phyloP scores from a whole-genome alignment of 2,329 filamentous ascomycete species.

The Penicillium nordicum region DNA sequence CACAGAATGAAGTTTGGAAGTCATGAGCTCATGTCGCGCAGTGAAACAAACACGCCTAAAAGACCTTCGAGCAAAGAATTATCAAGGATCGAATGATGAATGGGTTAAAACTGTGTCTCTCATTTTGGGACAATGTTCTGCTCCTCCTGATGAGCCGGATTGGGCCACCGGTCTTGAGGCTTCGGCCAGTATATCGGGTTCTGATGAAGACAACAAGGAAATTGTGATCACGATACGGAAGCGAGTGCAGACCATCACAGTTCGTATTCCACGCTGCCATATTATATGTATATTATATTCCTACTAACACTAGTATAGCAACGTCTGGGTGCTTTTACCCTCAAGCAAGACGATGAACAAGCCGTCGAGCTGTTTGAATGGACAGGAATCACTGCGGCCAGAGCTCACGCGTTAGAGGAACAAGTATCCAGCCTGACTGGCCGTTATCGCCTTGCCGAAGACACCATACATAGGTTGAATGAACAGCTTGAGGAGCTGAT shows the following conservation, averaged over 20 bases:
- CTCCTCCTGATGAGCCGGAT: slow-evolving; percentile 14
- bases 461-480: slow-evolving; percentile 51
- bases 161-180: slow-evolving; percentile 31
- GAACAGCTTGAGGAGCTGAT: slow-evolving; percentile 58
- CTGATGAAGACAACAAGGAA: slow-evolving; percentile 31
- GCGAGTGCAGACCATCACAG: slow-evolving; percentile 49
- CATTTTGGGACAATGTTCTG: slow-evolving; percentile 32
- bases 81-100: slow-evolving; percentile 43
- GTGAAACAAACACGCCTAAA: slow-evolving; percentile 39
- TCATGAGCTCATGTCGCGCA: slow-evolving; percentile 22
- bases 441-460: slow-evolving; percentile 45
- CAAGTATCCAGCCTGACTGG: slow-evolving; percentile 42
- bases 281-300: not conserved
- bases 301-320: slow-evolving; percentile 37
- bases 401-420: slow-evolving; percentile 42
- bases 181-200: slow-evolving; percentile 27
- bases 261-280: slow-evolving; percentile 25
- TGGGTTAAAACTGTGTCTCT: slow-evolving; percentile 39
- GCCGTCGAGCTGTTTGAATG: slow-evolving; percentile 58
- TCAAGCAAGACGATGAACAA: slow-evolving; percentile 53
- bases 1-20: not conserved
- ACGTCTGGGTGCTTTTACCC: slow-evolving; percentile 53
- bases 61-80: slow-evolving; percentile 42
- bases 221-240: slow-evolving; percentile 43
- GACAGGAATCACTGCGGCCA: slow-evolving; percentile 48